phyloP scores from a whole-genome alignment of 345 rosid species.

The Triadica sebifera region DNA sequence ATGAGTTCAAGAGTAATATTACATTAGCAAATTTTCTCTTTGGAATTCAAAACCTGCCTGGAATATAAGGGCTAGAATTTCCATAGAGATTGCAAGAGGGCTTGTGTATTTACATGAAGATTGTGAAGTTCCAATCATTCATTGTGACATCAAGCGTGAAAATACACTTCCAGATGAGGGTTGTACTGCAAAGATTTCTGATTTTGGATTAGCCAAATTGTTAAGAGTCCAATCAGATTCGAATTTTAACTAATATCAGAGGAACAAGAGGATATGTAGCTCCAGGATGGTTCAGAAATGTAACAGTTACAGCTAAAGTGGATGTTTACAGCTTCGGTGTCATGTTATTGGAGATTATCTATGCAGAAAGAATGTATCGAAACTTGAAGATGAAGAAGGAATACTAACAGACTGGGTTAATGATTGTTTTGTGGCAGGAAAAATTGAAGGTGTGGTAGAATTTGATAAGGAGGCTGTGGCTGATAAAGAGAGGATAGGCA shows the following conservation, averaged over 20 bases:
- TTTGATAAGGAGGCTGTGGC: conserved; percentile 12
- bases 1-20: conserved; percentile 14
- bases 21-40: conserved; percentile 11
- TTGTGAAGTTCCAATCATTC: conserved; percentile 18
- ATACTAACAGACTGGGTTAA: conserved; percentile 19
- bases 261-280: conserved; percentile 22
- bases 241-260: conserved; percentile 11
- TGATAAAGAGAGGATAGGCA: conserved; percentile 16
- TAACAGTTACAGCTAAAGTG: conserved; percentile 18
- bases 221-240: conserved; percentile 7
- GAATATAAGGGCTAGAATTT: conserved; percentile 8
- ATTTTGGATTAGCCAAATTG: conserved; percentile 19
- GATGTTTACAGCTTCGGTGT: conserved; percentile 24
- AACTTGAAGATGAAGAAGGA: background rate
- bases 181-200: conserved; percentile 14
- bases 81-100: conserved; percentile 18
- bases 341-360: conserved; percentile 20
- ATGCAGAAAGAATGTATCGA: conserved; percentile 17
- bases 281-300: conserved; percentile 20
- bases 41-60: background rate
- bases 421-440: conserved; percentile 13
- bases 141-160: conserved; percentile 25
- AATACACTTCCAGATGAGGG: conserved; percentile 18
- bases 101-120: conserved; percentile 19
- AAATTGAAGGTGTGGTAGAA: conserved; percentile 5